Conservation (phyloP, 179 eudicot species). For the Spinacia oleracea region DNA sequence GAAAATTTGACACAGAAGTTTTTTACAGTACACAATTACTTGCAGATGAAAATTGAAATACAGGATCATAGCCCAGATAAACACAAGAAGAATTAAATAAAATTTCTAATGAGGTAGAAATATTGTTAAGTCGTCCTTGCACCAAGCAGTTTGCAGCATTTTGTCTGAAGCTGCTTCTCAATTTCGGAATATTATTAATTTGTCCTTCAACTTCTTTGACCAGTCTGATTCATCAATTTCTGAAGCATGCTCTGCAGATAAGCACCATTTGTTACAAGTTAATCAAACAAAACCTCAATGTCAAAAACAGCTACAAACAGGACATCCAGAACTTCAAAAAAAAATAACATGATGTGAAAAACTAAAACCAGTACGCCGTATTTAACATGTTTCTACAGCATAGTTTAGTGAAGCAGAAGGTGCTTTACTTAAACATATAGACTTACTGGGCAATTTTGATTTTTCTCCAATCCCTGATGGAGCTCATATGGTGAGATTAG, state of each 20-base stretch:
- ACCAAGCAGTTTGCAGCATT: not conserved
- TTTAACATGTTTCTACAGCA: not conserved
- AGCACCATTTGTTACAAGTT: not conserved
- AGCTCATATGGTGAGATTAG: constrained; percentile 65
- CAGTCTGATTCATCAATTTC: constrained; percentile 42
- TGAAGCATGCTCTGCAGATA: constrained; percentile 40
- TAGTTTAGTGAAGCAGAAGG: not conserved
- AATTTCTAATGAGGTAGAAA: not conserved
- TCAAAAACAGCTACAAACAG: not conserved
- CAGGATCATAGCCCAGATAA: too few relatives aligned
- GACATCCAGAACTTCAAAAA: not conserved
- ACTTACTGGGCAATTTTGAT: constrained; percentile 79
- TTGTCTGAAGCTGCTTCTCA: not conserved
- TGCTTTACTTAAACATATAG: not conserved
- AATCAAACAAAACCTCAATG: not conserved
- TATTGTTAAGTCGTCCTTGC: not conserved
- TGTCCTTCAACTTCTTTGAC: constrained; percentile 31
- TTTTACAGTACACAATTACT: too few relatives aligned
- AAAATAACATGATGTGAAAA: not conserved
- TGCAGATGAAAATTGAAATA: too few relatives aligned
- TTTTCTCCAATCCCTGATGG: constrained; percentile 64
- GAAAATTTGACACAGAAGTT: too few relatives aligned
- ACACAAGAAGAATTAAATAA: too few relatives aligned
- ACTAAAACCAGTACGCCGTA: not conserved
- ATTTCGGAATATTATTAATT: not conserved